These are phyloP conservation scores for Pseudogymnoascus sp. DNA, from an alignment of 2,329 filamentous ascomycete species.

Conservation along the genomic window DNA sequence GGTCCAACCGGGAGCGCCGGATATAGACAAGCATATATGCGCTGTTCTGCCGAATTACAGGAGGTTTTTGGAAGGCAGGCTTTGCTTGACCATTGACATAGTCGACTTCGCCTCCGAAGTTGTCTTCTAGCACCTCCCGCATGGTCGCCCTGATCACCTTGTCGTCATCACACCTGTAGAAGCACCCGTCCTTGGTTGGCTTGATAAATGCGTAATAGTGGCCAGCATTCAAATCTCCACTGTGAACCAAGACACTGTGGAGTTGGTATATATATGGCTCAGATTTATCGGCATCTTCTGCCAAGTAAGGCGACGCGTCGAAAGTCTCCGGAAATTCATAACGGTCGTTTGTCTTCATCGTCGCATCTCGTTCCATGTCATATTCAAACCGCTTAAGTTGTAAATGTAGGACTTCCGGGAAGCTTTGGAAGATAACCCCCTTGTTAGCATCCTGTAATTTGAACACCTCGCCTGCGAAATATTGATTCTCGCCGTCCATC, in stretches of 20 bases:
- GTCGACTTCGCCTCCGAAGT: slow-evolving; percentile 81
- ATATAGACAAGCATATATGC: slow-evolving; percentile 99
- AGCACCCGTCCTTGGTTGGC: slow-evolving; percentile 84
- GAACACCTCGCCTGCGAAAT: slow-evolving; percentile 81
- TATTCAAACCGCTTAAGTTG: slow-evolving; percentile 98
- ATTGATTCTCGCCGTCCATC: slow-evolving; percentile 96
- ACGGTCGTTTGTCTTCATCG: slow-evolving; percentile 97
- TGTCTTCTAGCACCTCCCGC: slow-evolving; percentile 89
- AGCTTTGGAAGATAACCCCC: slow-evolving; percentile 92
- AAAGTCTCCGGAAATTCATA: slow-evolving; percentile 83
- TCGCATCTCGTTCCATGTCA: slow-evolving; percentile 88
- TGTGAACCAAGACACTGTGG: slow-evolving; percentile 92
- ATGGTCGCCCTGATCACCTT: slow-evolving; percentile 90
- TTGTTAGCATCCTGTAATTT: slow-evolving; percentile 96
- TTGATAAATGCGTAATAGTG: slow-evolving; percentile 98
- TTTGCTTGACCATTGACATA: slow-evolving; percentile 34
- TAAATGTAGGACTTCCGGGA: slow-evolving; percentile 87
- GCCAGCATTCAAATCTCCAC: slow-evolving; percentile 90
- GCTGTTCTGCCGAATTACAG: slow-evolving; percentile 62
- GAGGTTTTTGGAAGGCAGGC: slow-evolving; percentile 40
- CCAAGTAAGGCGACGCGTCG: slow-evolving; percentile 79
- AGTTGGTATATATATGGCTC: slow-evolving; percentile 88
- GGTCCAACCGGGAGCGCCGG: slow-evolving; percentile 74
- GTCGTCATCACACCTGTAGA: slow-evolving; percentile 97
- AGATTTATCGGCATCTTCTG: slow-evolving; percentile 75